phyloP scores from a whole-genome alignment of 1,284 basidiomycete genomes.

The Fomitopsis palustris region DNA sequence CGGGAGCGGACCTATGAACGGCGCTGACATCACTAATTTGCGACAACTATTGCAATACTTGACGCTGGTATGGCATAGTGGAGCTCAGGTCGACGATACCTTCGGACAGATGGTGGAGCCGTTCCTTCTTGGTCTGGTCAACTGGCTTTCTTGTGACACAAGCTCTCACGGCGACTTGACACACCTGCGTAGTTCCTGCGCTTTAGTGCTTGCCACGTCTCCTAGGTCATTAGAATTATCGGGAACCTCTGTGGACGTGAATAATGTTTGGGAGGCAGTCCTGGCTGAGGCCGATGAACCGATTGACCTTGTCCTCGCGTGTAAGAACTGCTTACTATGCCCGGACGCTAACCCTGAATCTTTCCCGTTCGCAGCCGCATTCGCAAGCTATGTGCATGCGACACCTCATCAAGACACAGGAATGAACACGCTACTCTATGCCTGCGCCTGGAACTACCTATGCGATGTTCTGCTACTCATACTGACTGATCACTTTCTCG shows the following conservation, averaged over 20 bases:
- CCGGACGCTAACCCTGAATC: not conserved
- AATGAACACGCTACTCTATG: constrained; percentile 34
- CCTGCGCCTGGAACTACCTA: constrained; percentile 55
- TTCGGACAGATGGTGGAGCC: constrained; percentile 19
- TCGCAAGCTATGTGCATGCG: constrained; percentile 44
- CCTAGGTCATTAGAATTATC: constrained; percentile 4
- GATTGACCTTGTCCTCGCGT: constrained; percentile 31
- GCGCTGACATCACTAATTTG: constrained; percentile 5
- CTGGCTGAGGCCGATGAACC: constrained; percentile 14
- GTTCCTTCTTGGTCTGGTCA: constrained; percentile 26
- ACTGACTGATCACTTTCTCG: constrained; percentile 37
- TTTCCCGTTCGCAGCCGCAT: constrained; percentile 37
- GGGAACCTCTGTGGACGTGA: constrained; percentile 17
- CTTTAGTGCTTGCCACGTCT: constrained; percentile 28
- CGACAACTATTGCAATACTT: constrained; percentile 29
- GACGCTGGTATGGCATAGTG: constrained; percentile 30
- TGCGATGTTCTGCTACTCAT: constrained; percentile 47
- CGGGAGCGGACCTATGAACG: not conserved
- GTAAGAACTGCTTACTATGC: constrained; percentile 21
- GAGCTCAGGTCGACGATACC: constrained; percentile 13
- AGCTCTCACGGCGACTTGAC: constrained; percentile 5
- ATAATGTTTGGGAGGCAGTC: constrained; percentile 29
- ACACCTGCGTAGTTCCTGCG: constrained; percentile 26
- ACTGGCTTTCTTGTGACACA: constrained; percentile 17
- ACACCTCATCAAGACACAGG: constrained; percentile 14